Base-by-base conservation (phyloP, 495 filamentous ascomycete species). In the Aspergillus asperescens region DNA sequence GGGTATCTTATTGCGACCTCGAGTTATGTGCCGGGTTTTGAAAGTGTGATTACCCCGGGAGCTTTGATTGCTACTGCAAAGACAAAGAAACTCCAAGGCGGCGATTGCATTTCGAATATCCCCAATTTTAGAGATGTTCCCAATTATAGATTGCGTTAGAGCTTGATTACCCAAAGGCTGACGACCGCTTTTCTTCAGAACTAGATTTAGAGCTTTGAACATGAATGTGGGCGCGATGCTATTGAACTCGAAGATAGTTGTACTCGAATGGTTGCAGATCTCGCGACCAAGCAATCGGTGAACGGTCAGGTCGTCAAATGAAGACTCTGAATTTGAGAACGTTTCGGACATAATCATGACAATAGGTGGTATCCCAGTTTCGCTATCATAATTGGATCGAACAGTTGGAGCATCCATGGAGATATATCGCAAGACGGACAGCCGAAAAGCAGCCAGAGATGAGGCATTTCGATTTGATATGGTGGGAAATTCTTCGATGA, bases 401-500 rank as follows among this genome's bases (percentile, higher is more conserved):
- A 3, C 76, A 64, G 3, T 77, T 78, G 2, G 72, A 76, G 57
- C 38, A 23, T 59, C 40, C 16, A 59, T 53, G 4, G 85, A 86
- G 28, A 96, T 70, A 62, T 86, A 93, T 49, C 84, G 80, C 29
- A 87, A 70, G 20, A 99, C 74, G 12, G 87, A 78, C 35, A 80
- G 75, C 48, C 89, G 80, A 66, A 99, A 97, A 0, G 87, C 76
- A 45, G 79, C 74, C 32, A 96, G 64, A 48, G 78, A 76, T 13
- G 78, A 77, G 9, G 86, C 87, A 0, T 79, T 83, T 35, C 81
- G 78, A 19, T 79, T 78, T 52, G 90, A 84, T 0, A 87, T 85
- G 57, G 87, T 90, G 1, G 94, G 94, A 63, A 96, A 96, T 63
- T 99, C 94, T 74, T 99, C 94, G 43, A 99, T 77, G 7, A 97